Base-by-base conservation (phyloP, 106 monocot genomes). In the Gastrodia elata region DNA sequence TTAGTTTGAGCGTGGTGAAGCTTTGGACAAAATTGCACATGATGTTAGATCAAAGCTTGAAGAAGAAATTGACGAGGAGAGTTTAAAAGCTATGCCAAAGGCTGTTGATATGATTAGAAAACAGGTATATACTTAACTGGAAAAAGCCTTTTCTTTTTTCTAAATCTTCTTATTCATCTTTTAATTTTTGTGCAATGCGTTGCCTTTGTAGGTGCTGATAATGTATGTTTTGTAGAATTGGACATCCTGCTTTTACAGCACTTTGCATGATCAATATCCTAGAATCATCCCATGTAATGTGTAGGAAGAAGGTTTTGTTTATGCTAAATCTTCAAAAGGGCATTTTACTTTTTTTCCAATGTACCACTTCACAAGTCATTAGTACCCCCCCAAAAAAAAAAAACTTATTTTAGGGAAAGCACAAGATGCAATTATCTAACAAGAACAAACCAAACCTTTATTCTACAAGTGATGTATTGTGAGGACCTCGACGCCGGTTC, bases 1-100 rank as follows among this genome's bases (percentile, higher is more conserved):
- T 65, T 82, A 97, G 97, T 97, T 97, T 86, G 93, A 97, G 74
- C 83, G 97, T 37, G 97, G 97, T 74, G 93, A 86, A 82, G 93
- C 97, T 6, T 82, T 97, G 80, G 97, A 97, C 33, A 93, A 86
- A 49, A 92, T 97, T 55, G 80, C 81, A 74, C 84, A 93, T 82
- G 75, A 46, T 75, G 97, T 87, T 55, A 97, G 83, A 80, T 77
- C 70, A 39, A 81, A 85, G 67, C 92, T 97, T 67, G 90, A 90
- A 85, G 93, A 97, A 85, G 88, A 93, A 58, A 70, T 82, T 52
- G 92, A 97, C 71, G 97, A 97, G 65, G 97, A 97, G 71, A 80
- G 90, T 74, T 75, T 97, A 49, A 87, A 81, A 76, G 79, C 84
- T 84, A 55, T 97, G 64, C 80, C 88, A 40, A 97, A 93, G 72